Evolutionary conservation across 1,139 yeast genomes (phyloP), one percentile per base, ranked within the genome.

Genomic region (Yamadazyma buinensis): DNA sequence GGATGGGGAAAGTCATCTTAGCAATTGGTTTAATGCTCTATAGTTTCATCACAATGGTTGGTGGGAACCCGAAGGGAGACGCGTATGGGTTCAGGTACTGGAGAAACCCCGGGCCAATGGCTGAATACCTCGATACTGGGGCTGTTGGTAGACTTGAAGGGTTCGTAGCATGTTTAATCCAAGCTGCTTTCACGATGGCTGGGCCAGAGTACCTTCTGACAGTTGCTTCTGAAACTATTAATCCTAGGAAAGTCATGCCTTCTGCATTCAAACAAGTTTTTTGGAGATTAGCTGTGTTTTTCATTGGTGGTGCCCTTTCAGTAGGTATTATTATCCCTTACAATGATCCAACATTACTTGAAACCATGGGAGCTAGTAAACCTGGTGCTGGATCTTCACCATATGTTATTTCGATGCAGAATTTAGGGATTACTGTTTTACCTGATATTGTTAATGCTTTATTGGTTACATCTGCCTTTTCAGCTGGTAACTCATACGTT

Each of bases 321-420:
- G 69, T 72, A 35, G 90, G 92, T 33, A 70, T 83, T 74, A 72
- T 84, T 52, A 88, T 84, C 37, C 80, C 90, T 20, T 79, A 79
- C 45, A 75, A 72, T 48, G 90, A 83, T 54, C 75, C 77, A 29
- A 52, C 62, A 37, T 66, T 80, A 47, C 37, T 58, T 15, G 46
- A 40, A 25, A 52, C 61, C 18, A 49, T 56, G 19, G 43, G 71
- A 12, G 41, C 47, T 45, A 41, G 57, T 14, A 68, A 72, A 20
- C 72, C 76, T 7, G 69, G 76, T 29, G 86, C 86, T 12, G 72
- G 82, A 30, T 84, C 90, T 11, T 82, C 92, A 11, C 94, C 95
- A 25, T 84, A 84, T 42, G 75, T 68, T 34, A 67, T 68, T 55
- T 72, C 73, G 33, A 68, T 68, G 53, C 63, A 61, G 38, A 68